phyloP scores from a whole-genome alignment of 352 stramenopile species.

The Phytophthora pisi region DNA sequence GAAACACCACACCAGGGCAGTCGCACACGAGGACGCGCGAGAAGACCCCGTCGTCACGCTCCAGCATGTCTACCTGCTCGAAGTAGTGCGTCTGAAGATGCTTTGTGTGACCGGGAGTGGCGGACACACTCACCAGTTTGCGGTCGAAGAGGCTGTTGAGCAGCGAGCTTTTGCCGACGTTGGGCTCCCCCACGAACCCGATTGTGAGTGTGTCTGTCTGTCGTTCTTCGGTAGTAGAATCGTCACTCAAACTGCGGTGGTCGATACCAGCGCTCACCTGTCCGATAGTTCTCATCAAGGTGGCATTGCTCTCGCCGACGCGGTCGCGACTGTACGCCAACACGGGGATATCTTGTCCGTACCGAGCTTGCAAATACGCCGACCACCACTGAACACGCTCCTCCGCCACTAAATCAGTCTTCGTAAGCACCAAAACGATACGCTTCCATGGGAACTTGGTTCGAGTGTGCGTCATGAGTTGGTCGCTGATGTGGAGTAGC shows the following conservation, averaged over 20 bases:
- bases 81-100: constrained; percentile 86
- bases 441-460: constrained; percentile 77
- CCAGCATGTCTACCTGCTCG: constrained; percentile 58
- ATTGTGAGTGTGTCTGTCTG: constrained; percentile 93
- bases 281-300: constrained; percentile 51
- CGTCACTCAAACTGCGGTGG: constrained; percentile 26
- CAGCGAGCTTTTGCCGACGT: constrained; percentile 94
- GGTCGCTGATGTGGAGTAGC: constrained; percentile 74
- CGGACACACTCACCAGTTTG: constrained; percentile 83
- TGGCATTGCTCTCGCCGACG: constrained; percentile 53
- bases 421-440: constrained; percentile 99
- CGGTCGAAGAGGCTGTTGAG: constrained; percentile 90
- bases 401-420: constrained; percentile 96
- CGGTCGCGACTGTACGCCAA: constrained; percentile 73
- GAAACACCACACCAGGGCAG: constrained; percentile 84
- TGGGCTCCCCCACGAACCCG: constrained; percentile 97
- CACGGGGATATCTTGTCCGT: constrained; percentile 89
- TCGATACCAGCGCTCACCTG: constrained; percentile 28
- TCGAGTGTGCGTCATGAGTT: constrained; percentile 58
- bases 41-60: constrained; percentile 27
- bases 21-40: constrained; percentile 72
- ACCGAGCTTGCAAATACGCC: constrained; percentile 82
- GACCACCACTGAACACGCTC: constrained; percentile 93
- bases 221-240: constrained; percentile 80
- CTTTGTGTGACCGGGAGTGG: constrained; percentile 82